Base-by-base conservation (phyloP, 331 rosid genomes). In the Telfairia occidentalis region DNA sequence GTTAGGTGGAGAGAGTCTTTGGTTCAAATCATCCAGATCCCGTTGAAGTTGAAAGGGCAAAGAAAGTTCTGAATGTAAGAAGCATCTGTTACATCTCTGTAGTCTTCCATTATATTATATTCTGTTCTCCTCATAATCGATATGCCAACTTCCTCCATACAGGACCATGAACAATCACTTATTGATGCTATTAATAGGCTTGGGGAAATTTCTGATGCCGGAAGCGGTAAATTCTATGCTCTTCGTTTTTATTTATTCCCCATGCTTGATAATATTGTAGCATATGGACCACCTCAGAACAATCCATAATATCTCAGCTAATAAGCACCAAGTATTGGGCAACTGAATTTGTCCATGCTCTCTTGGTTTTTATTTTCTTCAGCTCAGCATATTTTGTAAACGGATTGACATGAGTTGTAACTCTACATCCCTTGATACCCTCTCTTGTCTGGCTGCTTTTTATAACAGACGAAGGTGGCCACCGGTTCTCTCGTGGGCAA, bases 121-220 rank as follows among this genome's bases (percentile, higher is more conserved):
- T 78, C 60, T 49, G 11, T 72, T 48, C 49, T 21, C 15, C 23
- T 16, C 52, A 52, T 61, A 77, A 46, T 28, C 73, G 46, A 65
- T 70, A 40, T 45, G 40, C 54, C 59, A 70, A 50, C 77, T 45
- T 61, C 50, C 77, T 84, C 37, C 30, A 76, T 69, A 84, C 89
- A 92, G 98, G 97, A 90, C 34, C 98, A 92, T 48, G 98, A 92
- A 76, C 93, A 89, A 85, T 86, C 98, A 53, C 97, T 92, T 69
- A 74, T 92, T 2, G 93, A 92, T 78, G 98, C 98, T 64, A 86
- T 92, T 71, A 80, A 88, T 37, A 92, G 83, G 82, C 88, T 92
- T 35, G 81, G 86, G 6, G 93, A 89, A 40, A 85, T 90, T 76
- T 90, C 96, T 75, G 96, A 90, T 61, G 97, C 86, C 1, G 97